Evolutionary conservation across 805 yeast genomes (phyloP).

Genomic region (Myxozyma neotropica): DNA sequence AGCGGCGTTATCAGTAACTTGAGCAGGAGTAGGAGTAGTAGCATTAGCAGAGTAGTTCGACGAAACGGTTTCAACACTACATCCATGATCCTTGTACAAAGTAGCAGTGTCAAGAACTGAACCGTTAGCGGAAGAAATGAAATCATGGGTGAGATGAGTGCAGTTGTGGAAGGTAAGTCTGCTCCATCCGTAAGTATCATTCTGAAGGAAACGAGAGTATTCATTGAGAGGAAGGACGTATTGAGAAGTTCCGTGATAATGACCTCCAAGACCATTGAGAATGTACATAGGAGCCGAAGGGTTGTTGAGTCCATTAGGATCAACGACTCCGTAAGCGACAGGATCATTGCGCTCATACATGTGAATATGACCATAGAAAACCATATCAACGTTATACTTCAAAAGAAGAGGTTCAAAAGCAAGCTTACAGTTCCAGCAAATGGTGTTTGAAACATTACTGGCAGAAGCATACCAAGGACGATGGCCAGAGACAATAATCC

Average conservation of each 20-base stretch:
- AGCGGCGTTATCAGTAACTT: not conserved
- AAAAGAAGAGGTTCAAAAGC: slow-evolving; percentile 31
- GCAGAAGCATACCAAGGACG: slow-evolving; percentile 43
- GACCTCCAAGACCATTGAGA: slow-evolving; percentile 41
- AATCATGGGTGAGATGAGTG: slow-evolving; percentile 42
- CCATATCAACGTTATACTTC: slow-evolving; percentile 30
- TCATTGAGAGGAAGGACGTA: slow-evolving; percentile 14
- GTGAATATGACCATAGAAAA: slow-evolving; percentile 32
- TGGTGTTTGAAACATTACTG: slow-evolving; percentile 25
- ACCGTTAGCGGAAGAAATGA: slow-evolving; percentile 37
- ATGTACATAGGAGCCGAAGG: slow-evolving; percentile 42
- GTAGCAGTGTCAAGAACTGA: slow-evolving; percentile 39
- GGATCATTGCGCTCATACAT: slow-evolving; percentile 32
- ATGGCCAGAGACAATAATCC: slow-evolving; percentile 37
- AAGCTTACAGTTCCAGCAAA: slow-evolving; percentile 32
- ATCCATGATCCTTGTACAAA: slow-evolving; percentile 35
- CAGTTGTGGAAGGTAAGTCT: slow-evolving; percentile 40
- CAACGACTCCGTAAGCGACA: slow-evolving; percentile 34
- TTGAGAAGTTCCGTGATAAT: slow-evolving; percentile 39
- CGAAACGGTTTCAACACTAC: slow-evolving; percentile 1
- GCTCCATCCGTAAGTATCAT: slow-evolving; percentile 39
- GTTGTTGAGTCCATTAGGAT: slow-evolving; percentile 39
- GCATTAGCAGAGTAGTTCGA: not conserved
- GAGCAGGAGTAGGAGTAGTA: not conserved
- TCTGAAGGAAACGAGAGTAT: slow-evolving; percentile 21